Conservation (phyloP, 2,329 filamentous ascomycete species). For the Parafenestella ontariensis region DNA sequence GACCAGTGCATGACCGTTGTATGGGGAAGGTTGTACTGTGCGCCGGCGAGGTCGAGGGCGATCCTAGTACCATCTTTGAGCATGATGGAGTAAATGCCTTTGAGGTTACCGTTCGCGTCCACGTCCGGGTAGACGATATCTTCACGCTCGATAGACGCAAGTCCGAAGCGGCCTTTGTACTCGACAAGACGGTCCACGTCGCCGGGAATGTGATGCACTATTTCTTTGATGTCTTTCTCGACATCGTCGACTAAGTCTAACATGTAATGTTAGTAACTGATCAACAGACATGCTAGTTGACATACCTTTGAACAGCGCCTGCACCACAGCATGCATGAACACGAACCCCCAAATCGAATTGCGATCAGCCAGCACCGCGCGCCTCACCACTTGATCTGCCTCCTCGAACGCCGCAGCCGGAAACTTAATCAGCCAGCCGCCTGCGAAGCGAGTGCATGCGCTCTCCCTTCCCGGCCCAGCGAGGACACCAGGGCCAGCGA, state of each 20-base stretch:
- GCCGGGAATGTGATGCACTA: slow-evolving; percentile 12
- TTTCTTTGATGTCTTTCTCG: slow-evolving; percentile 20
- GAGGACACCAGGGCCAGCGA: slow-evolving; percentile 10
- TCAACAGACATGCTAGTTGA: background rate
- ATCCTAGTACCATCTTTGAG: slow-evolving; percentile 18
- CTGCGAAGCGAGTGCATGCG: slow-evolving; percentile 9
- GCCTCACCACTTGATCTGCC: slow-evolving; percentile 9
- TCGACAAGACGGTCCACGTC: slow-evolving; percentile 6
- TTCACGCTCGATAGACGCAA: slow-evolving; percentile 1
- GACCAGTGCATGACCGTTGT: slow-evolving; percentile 12
- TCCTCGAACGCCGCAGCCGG: slow-evolving; percentile 6
- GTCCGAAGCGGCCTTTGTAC: slow-evolving; percentile 6
- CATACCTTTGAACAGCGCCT: slow-evolving; percentile 18
- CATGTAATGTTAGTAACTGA: background rate
- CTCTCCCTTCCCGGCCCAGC: slow-evolving; percentile 9
- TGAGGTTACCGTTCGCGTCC: slow-evolving; percentile 8
- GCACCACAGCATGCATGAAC: slow-evolving; percentile 17
- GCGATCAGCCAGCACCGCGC: slow-evolving; percentile 14
- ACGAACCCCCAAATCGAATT: slow-evolving; percentile 22
- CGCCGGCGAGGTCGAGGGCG: slow-evolving; percentile 19
- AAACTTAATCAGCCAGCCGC: slow-evolving; percentile 20
- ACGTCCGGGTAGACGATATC: slow-evolving; percentile 14
- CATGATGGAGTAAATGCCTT: slow-evolving; percentile 21
- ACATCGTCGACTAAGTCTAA: slow-evolving; percentile 22
- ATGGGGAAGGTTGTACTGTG: slow-evolving; percentile 14